A percentile compares a stretch with the other conserved stretches of the same genome.
Conservation (phyloP, 768 basidiomycete genomes). For the Pisolithus orientalis region DNA sequence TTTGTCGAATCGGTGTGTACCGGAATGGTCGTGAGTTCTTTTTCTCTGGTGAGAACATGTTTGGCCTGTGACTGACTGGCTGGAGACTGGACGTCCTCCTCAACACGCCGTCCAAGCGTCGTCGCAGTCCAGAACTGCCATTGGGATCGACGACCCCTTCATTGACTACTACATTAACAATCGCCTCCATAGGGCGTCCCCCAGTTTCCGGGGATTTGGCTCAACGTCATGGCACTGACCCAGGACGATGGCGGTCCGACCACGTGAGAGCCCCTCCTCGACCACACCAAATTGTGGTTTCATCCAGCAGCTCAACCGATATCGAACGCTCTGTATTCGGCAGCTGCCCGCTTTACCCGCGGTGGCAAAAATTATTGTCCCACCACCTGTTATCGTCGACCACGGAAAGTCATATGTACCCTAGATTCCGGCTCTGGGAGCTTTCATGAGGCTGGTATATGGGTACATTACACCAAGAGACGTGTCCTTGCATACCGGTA, state of each 20-base stretch:
- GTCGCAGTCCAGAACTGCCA: no score
- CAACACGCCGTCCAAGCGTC: not conserved
- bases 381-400: not conserved
- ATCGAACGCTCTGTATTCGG: not conserved
- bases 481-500: constrained; percentile 2
- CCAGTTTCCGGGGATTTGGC: constrained; percentile 1
- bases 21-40: not conserved
- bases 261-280: not conserved
- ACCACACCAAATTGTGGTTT: not conserved
- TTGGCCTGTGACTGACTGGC: not conserved
- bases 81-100: not conserved
- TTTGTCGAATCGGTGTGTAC: not conserved
- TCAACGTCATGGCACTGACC: not conserved
- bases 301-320: not conserved
- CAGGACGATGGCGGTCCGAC: not conserved
- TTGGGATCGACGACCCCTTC: not conserved
- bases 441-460: not conserved
- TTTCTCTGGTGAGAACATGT: not conserved
- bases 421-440: not conserved
- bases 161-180: not conserved
- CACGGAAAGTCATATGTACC: not conserved
- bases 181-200: not conserved
- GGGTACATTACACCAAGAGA: constrained; percentile 1
- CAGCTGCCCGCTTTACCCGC: not conserved
- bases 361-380: not conserved